These are phyloP conservation scores for Biancaea sappan DNA, from an alignment of 306 rosid genomes.

Conservation along the genomic window DNA sequence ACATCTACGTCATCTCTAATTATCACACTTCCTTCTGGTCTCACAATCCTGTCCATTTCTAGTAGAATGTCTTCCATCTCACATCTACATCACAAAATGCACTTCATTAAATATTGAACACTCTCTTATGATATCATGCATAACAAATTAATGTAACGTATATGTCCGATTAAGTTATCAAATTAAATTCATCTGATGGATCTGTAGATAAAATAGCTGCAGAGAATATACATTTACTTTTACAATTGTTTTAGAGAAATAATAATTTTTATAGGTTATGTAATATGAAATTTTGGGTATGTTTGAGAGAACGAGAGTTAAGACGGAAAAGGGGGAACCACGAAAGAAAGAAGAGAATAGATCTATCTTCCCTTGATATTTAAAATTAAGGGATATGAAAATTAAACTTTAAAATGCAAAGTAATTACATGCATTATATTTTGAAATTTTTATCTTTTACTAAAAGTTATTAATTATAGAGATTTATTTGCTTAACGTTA, in stretches of 20 bases:
- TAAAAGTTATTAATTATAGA: neutral
- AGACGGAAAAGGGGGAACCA: neutral
- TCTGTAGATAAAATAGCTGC: neutral
- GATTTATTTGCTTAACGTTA: neutral
- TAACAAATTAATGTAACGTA: neutral
- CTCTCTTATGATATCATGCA: neutral
- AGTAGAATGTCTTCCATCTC: slow-evolving; percentile 66
- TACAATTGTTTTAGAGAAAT: neutral
- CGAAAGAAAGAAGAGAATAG: neutral
- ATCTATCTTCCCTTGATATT: neutral
- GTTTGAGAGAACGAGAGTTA: neutral
- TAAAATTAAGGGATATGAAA: too few species aligned
- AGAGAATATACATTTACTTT: too few species aligned
- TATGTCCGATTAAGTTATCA: neutral
- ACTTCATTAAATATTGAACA: neutral
- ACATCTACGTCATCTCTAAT: slow-evolving; percentile 74
- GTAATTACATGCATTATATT: neutral
- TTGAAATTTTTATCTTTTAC: neutral
- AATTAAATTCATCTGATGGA: neutral
- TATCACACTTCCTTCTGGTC: slow-evolving; percentile 83
- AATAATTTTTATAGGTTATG: neutral
- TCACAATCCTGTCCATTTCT: slow-evolving; percentile 80
- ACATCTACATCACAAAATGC: slow-evolving; percentile 55
- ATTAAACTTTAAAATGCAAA: too few species aligned
- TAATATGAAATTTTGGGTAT: neutral